Evolutionary conservation across 192 early-diverging fungal genomes (phyloP), one percentile per base, ranked within the genome.

Genomic region (Borealophlyctis nickersoniae): DNA sequence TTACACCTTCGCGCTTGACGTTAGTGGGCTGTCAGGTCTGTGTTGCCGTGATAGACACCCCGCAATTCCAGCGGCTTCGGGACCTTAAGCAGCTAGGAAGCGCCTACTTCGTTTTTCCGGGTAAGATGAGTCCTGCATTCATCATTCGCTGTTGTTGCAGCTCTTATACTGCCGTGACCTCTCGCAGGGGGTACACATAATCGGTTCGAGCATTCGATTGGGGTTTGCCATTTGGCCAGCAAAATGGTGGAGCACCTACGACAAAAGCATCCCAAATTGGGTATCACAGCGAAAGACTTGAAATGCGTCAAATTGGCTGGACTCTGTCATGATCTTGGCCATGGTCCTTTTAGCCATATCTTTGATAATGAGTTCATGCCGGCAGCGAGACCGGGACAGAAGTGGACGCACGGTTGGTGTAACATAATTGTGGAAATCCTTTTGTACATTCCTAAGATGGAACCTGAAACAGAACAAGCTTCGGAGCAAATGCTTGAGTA

Each of bases 21-120:
- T n/a, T n/a, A n/a, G n/a, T n/a, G n/a, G n/a, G n/a, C n/a, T n/a
- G 7, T 19, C 39, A 45, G 39, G 39, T 45, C 39, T 45, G 39
- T 19, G 39, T 45, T 13, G 39, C 39, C 9, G 67, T 69, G 51
- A 31, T 69, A 26, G 96, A 98, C 63, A 98, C 96, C 11, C 85
- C 89, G 5, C 92, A 98, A 78, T 98, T 98, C 67, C 96, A 98
- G 73, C 80, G 96, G 28, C 82, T 98, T 55, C 87, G 95, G n/a
- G 85, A 93, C 62, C 71, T 98, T 22, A 98, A 94, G 70, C 95
- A 93, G 73, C 72, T 90, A 32, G 95, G 95, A 28, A 81, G 87
- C 16, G 81, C 89, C 0, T 95, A 96, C 72, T 91, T 81, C 71
- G 93, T 98, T 2, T 96, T 92, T 72, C 92, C 93, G 2, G 73